Evolutionary conservation across 2,329 filamentous ascomycete genomes (phyloP).

Genomic region (Ceratocystis destructans): DNA sequence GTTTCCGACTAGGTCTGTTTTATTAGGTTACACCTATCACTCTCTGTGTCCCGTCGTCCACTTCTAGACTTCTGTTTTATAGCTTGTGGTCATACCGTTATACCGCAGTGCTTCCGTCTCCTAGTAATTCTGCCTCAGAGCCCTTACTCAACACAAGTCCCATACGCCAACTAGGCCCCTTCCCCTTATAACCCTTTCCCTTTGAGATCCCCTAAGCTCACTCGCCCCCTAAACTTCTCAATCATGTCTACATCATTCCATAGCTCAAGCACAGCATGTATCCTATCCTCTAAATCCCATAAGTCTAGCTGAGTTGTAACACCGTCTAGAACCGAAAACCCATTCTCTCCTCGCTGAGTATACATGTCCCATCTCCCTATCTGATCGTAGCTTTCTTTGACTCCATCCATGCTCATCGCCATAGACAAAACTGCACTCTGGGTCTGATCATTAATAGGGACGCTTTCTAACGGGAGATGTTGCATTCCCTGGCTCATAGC

Average conservation of each 20-base stretch:
- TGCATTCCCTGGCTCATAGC: background rate
- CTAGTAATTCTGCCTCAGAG: too few relatives aligned
- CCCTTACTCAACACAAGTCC: background rate
- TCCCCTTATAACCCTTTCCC: background rate
- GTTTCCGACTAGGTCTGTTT: background rate
- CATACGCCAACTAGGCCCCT: background rate
- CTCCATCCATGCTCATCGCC: background rate
- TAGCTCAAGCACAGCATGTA: background rate
- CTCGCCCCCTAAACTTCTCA: background rate
- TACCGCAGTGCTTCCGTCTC: background rate
- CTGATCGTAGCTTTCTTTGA: background rate
- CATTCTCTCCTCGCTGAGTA: background rate
- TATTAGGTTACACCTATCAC: conserved; percentile 1
- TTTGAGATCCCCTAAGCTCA: background rate
- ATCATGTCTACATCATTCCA: background rate
- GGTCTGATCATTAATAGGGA: conserved; percentile 21
- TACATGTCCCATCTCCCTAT: background rate
- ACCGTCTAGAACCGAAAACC: background rate
- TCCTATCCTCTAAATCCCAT: background rate
- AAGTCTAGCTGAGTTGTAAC: background rate
- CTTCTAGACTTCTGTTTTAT: background rate
- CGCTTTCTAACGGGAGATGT: conserved; percentile 23
- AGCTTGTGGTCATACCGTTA: background rate
- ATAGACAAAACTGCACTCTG: conserved; percentile 12
- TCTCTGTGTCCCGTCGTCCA: background rate